Base-by-base conservation (phyloP, 139 green algal species). In the Micractinium sp. region DNA sequence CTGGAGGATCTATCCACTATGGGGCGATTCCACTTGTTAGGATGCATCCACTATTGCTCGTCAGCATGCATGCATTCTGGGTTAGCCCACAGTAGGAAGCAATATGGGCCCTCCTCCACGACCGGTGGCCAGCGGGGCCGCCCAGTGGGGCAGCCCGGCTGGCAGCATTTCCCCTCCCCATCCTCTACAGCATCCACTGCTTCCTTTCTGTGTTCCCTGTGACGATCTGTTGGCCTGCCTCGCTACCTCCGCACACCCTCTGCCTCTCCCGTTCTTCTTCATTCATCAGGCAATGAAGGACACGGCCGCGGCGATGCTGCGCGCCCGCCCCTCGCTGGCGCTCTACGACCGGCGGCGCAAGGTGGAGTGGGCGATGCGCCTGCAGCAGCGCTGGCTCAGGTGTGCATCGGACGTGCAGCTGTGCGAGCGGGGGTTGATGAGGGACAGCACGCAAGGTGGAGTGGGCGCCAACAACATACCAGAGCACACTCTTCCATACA, bases 251-350 rank as follows among this genome's bases (percentile, higher is more conserved):
- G 23, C 23, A 41, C 27, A 79, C 3, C 74, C 74, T 3, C 29
- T 33, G 27, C 31, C 29, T 36, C 33, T 3, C 74, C 74, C 36
- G 2, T 12, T 47, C 29, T 41, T 5, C 74, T 20, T 33, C 31
- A 20, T 80, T 31, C 29, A 31, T 15, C 86, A 94, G 92, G 90
- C 79, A 2, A 91, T 89, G 84, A 47, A 35, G 0, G 87, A 85
- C 39, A 81, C 82, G 31, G 91, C 87, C 3, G 82, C 36, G 1
- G 80, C 53, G n/a, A 71, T 93, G 35, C 83, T 75, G 33, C 79
- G 67, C 22, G 56, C 66, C 35, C 80, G 80, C 41, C 80, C 87
- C 22, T 29, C 41, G 15, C 33, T 74, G 5, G 12, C 41, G 18
- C 25, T 90, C 25, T 90, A 90, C 61, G 86, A 90, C 77, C 36